Evolutionary conservation across 495 filamentous ascomycete genomes (phyloP).

Genomic region (Penicillium samsonianum): DNA sequence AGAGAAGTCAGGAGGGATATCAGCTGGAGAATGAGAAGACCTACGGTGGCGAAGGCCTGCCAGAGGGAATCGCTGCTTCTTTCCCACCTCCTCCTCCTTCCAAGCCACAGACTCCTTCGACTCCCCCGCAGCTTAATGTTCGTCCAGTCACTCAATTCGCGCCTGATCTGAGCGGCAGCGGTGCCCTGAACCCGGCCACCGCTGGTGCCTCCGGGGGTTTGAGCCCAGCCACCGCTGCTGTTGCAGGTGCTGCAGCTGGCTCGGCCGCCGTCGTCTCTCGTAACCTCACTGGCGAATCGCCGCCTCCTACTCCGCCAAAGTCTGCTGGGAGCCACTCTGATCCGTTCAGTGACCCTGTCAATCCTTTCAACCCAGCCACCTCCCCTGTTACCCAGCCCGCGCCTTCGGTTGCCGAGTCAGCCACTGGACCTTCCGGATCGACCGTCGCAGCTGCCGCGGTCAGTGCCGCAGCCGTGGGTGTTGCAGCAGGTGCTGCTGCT

Average conservation of each 20-base stretch:
- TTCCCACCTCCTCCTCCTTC: slow-evolving; percentile 39
- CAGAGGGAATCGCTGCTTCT: slow-evolving; percentile 29
- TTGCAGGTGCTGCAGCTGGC: slow-evolving; percentile 31
- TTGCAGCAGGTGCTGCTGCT: slow-evolving; percentile 34
- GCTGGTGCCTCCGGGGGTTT: slow-evolving; percentile 35
- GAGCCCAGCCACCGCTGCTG: slow-evolving; percentile 25
- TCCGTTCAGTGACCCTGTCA: slow-evolving; percentile 50
- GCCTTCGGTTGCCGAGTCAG: slow-evolving; percentile 29
- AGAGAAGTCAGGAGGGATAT: slow-evolving; percentile 56
- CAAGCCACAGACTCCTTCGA: slow-evolving; percentile 44
- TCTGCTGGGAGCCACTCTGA: slow-evolving; percentile 47
- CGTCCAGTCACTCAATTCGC: slow-evolving; percentile 87
- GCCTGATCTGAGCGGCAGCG: slow-evolving; percentile 59
- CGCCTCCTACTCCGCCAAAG: slow-evolving; percentile 38
- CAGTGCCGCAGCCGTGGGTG: slow-evolving; percentile 43
- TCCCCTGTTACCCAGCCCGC: slow-evolving; percentile 12
- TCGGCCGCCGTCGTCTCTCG: slow-evolving; percentile 35
- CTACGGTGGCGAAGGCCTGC: slow-evolving; percentile 32
- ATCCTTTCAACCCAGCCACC: slow-evolving; percentile 51
- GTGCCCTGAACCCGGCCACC: slow-evolving; percentile 34
- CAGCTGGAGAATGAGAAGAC: slow-evolving; percentile 53
- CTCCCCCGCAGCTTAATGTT: slow-evolving; percentile 80
- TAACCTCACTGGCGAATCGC: slow-evolving; percentile 39
- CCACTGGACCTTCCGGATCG: slow-evolving; percentile 25
- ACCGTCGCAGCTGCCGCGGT: slow-evolving; percentile 38